Conservation (phyloP, 2,329 filamentous ascomycete genomes). For the Colletotrichum noveboracense region DNA sequence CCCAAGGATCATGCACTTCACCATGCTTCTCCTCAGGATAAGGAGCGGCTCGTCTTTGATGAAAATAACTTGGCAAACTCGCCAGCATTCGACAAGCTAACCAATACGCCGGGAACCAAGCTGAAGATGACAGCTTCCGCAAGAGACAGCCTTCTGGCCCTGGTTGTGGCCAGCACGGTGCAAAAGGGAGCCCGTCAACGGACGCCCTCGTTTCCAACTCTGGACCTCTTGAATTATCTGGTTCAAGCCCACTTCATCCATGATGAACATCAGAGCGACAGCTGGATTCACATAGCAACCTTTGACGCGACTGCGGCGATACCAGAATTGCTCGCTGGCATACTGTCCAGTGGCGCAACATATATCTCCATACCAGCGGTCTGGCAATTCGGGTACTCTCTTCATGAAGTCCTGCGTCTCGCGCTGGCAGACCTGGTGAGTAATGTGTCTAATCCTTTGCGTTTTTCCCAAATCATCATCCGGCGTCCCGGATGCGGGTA, state of each 20-base stretch:
- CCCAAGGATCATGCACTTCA: conserved; percentile 28
- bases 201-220: conserved; percentile 43
- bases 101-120: conserved; percentile 12
- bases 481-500: background rate
- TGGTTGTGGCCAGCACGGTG: conserved; percentile 31
- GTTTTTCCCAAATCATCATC: background rate
- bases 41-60: conserved; percentile 8
- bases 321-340: conserved; percentile 39
- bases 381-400: conserved; percentile 43
- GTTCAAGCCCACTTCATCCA: conserved; percentile 39
- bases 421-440: conserved; percentile 28
- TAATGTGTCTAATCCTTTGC: background rate
- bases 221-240: conserved; percentile 41
- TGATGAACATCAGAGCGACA: conserved; percentile 14
- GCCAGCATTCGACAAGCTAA: conserved; percentile 9
- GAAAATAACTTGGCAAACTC: conserved; percentile 11
- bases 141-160: conserved; percentile 33
- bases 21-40: conserved; percentile 3
- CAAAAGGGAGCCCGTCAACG: conserved; percentile 28
- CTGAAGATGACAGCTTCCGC: conserved; percentile 26
- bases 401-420: conserved; percentile 42
- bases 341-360: conserved; percentile 41
- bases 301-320: conserved; percentile 39
- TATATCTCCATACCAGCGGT: conserved; percentile 40
- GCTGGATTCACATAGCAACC: conserved; percentile 37